Evolutionary conservation across 2,329 filamentous ascomycete genomes (phyloP), one percentile per base, ranked within the genome.

Genomic region (Colletotrichum eremochloae): DNA sequence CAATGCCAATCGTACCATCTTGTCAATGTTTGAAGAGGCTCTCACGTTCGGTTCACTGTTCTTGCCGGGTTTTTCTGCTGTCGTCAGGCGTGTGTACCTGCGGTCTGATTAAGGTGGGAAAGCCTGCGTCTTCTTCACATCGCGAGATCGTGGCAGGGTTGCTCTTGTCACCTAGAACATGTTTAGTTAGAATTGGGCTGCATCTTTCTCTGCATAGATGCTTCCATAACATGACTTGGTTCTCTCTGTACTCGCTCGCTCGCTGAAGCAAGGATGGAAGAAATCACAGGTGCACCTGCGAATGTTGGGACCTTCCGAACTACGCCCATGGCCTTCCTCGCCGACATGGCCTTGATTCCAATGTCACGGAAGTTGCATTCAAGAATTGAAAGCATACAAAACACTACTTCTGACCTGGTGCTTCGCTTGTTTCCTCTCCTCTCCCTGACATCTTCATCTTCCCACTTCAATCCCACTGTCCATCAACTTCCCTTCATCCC

Each of bases 391-490:
- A 2, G 31, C n/a, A 38, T 48, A 50, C 15, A 24, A 38, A 62
- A 38, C 5, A 20, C 18, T 50, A 36, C 42, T 62, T 24, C 44
- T 50, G 9, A 38, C 4, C 29, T 48, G 44, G 44, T 62, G 42
- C 44, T 62, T 50, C 4, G 42, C 44, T 44, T 62, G 38, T 38
- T 50, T 31, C 36, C 14, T 50, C 58, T 38, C 44, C 14, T 50
- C 58, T 38, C 44, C 42, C 31, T 36, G 29, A 50, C 58, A 50
- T 50, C 44, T 62, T 36, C 42, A 18, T 62, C 44, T 50, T 62
- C 58, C 42, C 58, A 50, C 18, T 62, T 18, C 58, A 62, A 36
- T 7, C 18, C 55, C 33, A 57, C 14, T 15, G 3, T 24, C 58
- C 42, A 62, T 62, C 29, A 3, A 36, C 29, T 50, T 50, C 31